Evolutionary conservation across 306 rosid genomes (phyloP).

Genomic region (Inga laurina): DNA sequence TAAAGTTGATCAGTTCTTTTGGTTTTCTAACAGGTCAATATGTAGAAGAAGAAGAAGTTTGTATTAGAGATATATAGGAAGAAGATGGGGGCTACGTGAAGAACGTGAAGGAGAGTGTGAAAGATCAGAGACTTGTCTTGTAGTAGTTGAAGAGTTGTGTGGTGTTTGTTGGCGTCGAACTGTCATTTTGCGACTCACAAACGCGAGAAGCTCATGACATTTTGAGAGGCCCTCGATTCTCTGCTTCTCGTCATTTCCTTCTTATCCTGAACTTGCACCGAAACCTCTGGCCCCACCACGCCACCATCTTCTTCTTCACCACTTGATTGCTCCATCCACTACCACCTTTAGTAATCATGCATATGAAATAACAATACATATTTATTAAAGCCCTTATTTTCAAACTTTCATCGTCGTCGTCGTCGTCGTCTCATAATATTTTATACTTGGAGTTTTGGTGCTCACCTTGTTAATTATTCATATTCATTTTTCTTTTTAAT

Average conservation of each 20-base stretch:
- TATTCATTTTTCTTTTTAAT: too few relatives aligned
- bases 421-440: too few relatives aligned
- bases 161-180: constrained; percentile 23
- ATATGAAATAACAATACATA: neutral
- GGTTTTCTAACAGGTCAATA: neutral
- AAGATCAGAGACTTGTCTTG: constrained; percentile 4
- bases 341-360: constrained; percentile 26
- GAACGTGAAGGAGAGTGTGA: constrained; percentile 49
- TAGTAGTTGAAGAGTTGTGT: constrained; percentile 1
- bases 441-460: too few relatives aligned
- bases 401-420: neutral
- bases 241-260: constrained; percentile 41
- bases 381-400: neutral
- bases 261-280: constrained; percentile 28
- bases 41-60: constrained; percentile 2
- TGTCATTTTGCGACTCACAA: constrained; percentile 46
- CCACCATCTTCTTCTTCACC: constrained; percentile 30
- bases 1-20: neutral
- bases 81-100: constrained; percentile 51
- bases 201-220: constrained; percentile 73
- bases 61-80: neutral
- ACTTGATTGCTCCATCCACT: constrained; percentile 34
- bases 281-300: constrained; percentile 39
- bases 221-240: constrained; percentile 19
- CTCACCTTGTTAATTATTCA: too few relatives aligned